Conservation (phyloP, 352 stramenopile species). For the Phytophthora citrophthora region DNA sequence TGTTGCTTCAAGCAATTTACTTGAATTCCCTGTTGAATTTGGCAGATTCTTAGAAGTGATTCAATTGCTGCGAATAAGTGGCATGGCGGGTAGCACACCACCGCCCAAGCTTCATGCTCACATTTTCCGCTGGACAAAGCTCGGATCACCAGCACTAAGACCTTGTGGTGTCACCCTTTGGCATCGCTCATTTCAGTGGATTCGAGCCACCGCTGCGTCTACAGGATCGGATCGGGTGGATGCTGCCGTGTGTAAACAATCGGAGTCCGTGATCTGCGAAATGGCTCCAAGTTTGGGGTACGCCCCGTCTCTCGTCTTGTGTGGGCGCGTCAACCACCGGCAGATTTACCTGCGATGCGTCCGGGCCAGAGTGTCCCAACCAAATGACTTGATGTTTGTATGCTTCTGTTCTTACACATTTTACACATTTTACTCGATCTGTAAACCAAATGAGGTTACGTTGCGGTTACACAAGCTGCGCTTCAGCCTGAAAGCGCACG, state of each 20-base stretch:
- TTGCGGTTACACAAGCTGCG: slow-evolving; percentile 20
- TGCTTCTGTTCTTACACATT: not conserved
- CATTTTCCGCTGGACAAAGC: no score
- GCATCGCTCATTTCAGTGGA: no score
- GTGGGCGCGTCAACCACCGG: slow-evolving; percentile 19
- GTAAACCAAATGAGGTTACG: not conserved
- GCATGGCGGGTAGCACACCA: no score
- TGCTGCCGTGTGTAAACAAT: slow-evolving; percentile 21
- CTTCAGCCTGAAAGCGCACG: no score
- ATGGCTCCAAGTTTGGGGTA: no score
- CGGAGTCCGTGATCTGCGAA: slow-evolving; percentile 8
- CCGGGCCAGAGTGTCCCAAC: slow-evolving; percentile 12
- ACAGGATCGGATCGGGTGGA: not conserved
- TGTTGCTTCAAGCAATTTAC: no score
- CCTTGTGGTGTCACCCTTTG: no score
- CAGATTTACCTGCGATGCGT: slow-evolving; percentile 11
- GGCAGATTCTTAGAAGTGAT: no score
- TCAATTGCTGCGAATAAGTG: no score
- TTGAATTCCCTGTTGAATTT: no score
- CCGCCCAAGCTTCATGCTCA: no score
- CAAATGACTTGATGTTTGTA: slow-evolving; percentile 22
- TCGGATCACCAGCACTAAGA: slow-evolving; percentile 2
- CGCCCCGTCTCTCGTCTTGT: slow-evolving; percentile 8
- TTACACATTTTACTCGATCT: slow-evolving; percentile 16
- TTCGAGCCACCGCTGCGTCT: not conserved